Evolutionary conservation across 345 rosid species (phyloP), one percentile per base, ranked within the genome.

Genomic region (Garcia nutans): DNA sequence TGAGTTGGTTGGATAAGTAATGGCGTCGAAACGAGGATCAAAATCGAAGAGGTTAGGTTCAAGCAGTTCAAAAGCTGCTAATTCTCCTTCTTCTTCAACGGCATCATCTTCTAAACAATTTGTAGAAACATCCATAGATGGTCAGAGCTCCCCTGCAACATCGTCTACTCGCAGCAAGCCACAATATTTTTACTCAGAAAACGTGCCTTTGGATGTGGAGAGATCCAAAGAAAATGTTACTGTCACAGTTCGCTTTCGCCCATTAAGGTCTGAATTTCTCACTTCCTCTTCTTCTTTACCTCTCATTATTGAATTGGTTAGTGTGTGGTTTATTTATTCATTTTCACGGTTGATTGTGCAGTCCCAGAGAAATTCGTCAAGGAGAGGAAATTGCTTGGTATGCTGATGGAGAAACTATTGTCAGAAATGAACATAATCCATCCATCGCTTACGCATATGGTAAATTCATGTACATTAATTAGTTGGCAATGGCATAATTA

Each of bases 361-460:
- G 98, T 84, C 98, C 97, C 26, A 88, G 97, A 83, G 99, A 96
- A 86, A 93, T 93, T 81, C 94, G 98, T 61, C 95, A 83, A 77
- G 97, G 99, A 8, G 99, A 96, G 85, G 99, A 93, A 90, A 90
- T 96, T 85, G 95, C 98, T n/a, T 96, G 98, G 99, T 93, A 96
- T 70, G 98, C 98, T 1, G 99, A 96, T 76, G 99, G 99, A 71
- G 98, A 96, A 86, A 96, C 98, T 52, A 85, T 93, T 49, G 87
- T 96, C 62, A 86, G 98, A 58, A 93, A 85, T 59, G 99, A 96
- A 82, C 90, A 93, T 80, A 89, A 92, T 83, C 91, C 93, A 12
- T 83, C 97, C 0, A 88, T 88, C 57, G 99, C 99, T 0, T 96
- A 96, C 85, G 98, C 99, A 22, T 96, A 93, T 75, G 99, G 99